A percentile compares a stretch with the other conserved stretches of the same genome.
These are phyloP conservation scores for Macrolepiota albuminosa DNA, from an alignment of 768 basidiomycete species.

Conservation along the genomic window DNA sequence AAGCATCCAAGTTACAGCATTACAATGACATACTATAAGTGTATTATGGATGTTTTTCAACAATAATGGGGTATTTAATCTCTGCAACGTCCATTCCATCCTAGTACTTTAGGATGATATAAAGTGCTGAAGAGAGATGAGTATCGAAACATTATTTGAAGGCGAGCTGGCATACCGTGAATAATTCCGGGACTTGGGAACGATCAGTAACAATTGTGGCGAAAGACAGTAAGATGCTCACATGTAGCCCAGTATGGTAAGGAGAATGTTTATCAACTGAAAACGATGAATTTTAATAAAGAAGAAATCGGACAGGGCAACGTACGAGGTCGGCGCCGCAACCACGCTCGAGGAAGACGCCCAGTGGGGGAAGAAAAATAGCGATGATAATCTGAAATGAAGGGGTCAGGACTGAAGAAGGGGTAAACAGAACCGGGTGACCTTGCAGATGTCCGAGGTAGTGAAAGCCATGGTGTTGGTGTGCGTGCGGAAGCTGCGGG, in stretches of 20 bases:
- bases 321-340: constrained; percentile 72
- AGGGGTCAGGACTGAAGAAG: constrained; percentile 7
- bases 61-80: constrained; percentile 11
- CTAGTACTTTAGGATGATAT: constrained; percentile 79
- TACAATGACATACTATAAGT: neutral
- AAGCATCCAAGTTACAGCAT: neutral
- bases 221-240: constrained; percentile 27
- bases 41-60: neutral
- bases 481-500: neutral
- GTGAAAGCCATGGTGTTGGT: constrained; percentile 57
- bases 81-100: neutral
- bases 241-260: constrained; percentile 80
- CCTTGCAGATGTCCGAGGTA: constrained; percentile 74
- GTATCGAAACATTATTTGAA: neutral
- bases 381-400: constrained; percentile 48
- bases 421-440: constrained; percentile 22
- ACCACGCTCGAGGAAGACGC: constrained; percentile 86
- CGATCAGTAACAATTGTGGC: constrained; percentile 10
- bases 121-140: constrained; percentile 48
- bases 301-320: constrained; percentile 14
- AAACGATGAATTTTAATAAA: neutral
- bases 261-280: constrained; percentile 67
- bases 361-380: constrained; percentile 75
- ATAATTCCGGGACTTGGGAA: constrained; percentile 66
- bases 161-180: constrained; percentile 40